A percentile compares a stretch with the other conserved stretches of the same genome.
Conservation (phyloP, 257 asterid genomes). For the Mitragyna speciosa region DNA sequence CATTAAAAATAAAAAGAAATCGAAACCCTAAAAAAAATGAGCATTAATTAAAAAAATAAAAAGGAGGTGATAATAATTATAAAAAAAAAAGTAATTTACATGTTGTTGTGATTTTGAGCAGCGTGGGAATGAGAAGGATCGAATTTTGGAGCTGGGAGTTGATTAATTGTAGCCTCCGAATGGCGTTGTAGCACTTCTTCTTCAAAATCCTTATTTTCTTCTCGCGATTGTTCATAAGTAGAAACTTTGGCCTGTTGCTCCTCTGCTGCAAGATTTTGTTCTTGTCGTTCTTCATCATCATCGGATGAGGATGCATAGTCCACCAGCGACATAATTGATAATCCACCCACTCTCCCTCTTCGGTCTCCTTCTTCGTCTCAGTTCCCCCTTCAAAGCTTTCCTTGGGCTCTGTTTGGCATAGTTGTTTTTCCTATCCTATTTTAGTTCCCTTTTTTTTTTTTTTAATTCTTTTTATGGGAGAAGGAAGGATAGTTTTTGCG, state of each 20-base stretch:
- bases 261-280: neutral
- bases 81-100: conserved; percentile 11
- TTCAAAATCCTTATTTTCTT: neutral
- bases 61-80: neutral
- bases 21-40: conserved; percentile 19
- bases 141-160: neutral
- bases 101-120: neutral
- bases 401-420: neutral
- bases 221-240: neutral
- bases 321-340: conserved; percentile 65
- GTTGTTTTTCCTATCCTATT: neutral
- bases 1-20: neutral
- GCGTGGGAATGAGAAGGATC: conserved; percentile 9
- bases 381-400: neutral
- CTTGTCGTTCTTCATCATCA: conserved; percentile 22
- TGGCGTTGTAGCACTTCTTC: neutral
- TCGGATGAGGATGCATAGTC: conserved; percentile 64
- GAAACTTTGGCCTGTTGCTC: conserved; percentile 6
- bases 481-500: too few relatives aligned
- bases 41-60: neutral
- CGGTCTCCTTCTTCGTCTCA: neutral
- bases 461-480: too few relatives aligned
- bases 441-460: too few relatives aligned
- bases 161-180: neutral
- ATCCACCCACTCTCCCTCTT: neutral